These are phyloP conservation scores for Ceriops tagal DNA, from an alignment of 345 rosid species.

Conservation along the genomic window DNA sequence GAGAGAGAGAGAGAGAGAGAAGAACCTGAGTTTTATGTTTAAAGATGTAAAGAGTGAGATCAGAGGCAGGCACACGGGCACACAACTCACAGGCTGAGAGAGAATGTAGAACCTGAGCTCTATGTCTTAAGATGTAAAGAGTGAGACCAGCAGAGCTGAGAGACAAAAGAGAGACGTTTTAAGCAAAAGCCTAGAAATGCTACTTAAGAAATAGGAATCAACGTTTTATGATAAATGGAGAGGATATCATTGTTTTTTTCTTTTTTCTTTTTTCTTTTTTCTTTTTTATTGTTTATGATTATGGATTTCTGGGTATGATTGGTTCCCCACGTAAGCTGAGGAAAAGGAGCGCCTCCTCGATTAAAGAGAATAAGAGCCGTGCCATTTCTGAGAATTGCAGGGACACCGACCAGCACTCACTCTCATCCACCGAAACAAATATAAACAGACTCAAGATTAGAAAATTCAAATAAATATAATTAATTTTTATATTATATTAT, in stretches of 20 bases:
- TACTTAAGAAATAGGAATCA: too few relatives aligned
- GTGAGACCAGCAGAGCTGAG: not conserved
- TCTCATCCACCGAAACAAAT: not conserved
- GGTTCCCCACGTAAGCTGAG: slow-evolving; percentile 42
- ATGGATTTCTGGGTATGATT: slow-evolving; percentile 14
- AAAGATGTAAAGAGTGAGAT: slow-evolving; percentile 11
- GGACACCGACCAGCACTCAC: slow-evolving; percentile 10
- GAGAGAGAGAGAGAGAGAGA: slow-evolving; percentile 1
- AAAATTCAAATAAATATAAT: too few relatives aligned
- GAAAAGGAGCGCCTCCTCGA: slow-evolving; percentile 35
- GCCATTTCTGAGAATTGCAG: slow-evolving; percentile 48
- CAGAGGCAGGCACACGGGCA: not conserved
- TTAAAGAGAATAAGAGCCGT: slow-evolving; percentile 37
- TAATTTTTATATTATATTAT: too few relatives aligned
- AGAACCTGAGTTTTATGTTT: slow-evolving; percentile 23
- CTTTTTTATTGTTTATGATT: not conserved
- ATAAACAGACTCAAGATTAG: too few relatives aligned
- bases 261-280: not conserved
- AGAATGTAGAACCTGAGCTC: too few relatives aligned
- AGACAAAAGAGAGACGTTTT: not conserved
- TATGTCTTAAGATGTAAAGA: too few relatives aligned
- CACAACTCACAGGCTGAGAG: too few relatives aligned
- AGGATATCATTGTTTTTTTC: not conserved
- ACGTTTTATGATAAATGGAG: slow-evolving; percentile 15
- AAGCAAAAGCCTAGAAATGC: slow-evolving; percentile 15